phyloP scores from a whole-genome alignment of 192 early-diverging fungal genomes.

The Jimgerdemannia lactiflua region DNA sequence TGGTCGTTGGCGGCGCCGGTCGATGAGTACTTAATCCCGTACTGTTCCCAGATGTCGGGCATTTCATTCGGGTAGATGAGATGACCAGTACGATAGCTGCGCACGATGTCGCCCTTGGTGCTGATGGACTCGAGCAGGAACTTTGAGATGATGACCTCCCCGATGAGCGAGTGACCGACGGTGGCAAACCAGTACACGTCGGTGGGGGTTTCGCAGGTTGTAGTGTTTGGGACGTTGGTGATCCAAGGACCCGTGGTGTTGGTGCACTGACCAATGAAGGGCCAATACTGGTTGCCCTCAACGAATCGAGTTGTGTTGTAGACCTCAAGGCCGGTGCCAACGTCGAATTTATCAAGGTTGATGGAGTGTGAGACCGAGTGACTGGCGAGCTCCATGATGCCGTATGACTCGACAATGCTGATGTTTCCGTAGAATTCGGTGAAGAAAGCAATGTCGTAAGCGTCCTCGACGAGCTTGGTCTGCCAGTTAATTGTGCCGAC shows the following conservation, averaged over 20 bases:
- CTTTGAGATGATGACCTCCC: conserved; percentile 22
- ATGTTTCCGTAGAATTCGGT: conserved; percentile 18
- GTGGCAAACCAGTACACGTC: conserved; percentile 13
- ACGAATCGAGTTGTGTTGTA: conserved; percentile 9
- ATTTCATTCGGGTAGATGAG: conserved; percentile 19
- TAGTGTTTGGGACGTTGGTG: conserved; percentile 13
- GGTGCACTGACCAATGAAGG: conserved; percentile 25
- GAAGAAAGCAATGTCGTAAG: neutral
- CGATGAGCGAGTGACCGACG: conserved; percentile 11
- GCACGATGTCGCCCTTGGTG: conserved; percentile 7
- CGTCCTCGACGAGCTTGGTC: conserved; percentile 15
- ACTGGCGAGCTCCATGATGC: conserved; percentile 16
- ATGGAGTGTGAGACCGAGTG: conserved; percentile 24
- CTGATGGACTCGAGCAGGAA: conserved; percentile 22
- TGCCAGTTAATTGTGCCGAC: conserved; percentile 23
- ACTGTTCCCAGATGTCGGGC: conserved; percentile 2
- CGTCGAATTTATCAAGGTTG: conserved; percentile 10
- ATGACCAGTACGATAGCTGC: conserved; percentile 22
- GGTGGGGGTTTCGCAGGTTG: conserved; percentile 14
- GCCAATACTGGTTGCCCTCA: conserved; percentile 16
- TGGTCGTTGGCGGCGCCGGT: conserved; percentile 18
- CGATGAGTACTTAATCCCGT: conserved; percentile 17
- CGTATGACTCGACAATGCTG: conserved; percentile 15
- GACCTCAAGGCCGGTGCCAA: conserved; percentile 13
- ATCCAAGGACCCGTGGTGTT: conserved; percentile 12